phyloP scores from a whole-genome alignment of 2,329 filamentous ascomycete genomes.

The Epicoccum sorghinum region DNA sequence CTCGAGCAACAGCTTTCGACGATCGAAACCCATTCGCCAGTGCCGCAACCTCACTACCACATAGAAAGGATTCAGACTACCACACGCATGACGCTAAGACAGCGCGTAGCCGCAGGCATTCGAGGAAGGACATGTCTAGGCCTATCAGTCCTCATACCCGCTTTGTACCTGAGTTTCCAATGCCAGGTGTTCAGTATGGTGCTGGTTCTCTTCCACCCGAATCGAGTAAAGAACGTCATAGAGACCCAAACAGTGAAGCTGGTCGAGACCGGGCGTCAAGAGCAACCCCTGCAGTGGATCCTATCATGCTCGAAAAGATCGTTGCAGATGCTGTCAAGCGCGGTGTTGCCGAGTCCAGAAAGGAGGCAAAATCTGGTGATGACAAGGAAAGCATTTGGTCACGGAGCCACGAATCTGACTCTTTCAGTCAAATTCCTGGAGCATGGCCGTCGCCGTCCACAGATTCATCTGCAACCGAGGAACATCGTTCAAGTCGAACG shows the following conservation, averaged over 20 bases:
- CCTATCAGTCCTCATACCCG: constrained; percentile 18
- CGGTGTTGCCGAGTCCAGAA: constrained; percentile 27
- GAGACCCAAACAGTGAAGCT: not conserved
- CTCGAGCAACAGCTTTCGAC: constrained; percentile 20
- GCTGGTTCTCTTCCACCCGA: constrained; percentile 31
- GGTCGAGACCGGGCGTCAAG: not conserved
- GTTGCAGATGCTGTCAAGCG: constrained; percentile 29
- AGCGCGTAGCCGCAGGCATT: not conserved
- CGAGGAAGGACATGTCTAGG: constrained; percentile 6
- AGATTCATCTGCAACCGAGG: not conserved
- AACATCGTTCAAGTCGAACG: constrained; percentile 1
- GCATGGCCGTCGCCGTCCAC: constrained; percentile 33
- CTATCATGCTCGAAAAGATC: constrained; percentile 23
- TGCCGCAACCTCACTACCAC: not conserved
- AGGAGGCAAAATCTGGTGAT: not conserved
- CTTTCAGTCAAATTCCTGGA: constrained; percentile 27
- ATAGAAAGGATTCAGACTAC: not conserved
- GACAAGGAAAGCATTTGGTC: not conserved
- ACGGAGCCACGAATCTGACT: not conserved
- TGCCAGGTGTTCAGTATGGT: constrained; percentile 33
- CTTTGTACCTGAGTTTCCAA: constrained; percentile 8
- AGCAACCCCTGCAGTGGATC: constrained; percentile 16
- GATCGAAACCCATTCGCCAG: constrained; percentile 18
- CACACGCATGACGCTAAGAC: constrained; percentile 22
- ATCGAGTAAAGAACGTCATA: not conserved